Evolutionary conservation across 169 alveolate genomes (phyloP), one percentile per base, ranked within the genome.

Genomic region (Cryptosporidium sp.): DNA sequence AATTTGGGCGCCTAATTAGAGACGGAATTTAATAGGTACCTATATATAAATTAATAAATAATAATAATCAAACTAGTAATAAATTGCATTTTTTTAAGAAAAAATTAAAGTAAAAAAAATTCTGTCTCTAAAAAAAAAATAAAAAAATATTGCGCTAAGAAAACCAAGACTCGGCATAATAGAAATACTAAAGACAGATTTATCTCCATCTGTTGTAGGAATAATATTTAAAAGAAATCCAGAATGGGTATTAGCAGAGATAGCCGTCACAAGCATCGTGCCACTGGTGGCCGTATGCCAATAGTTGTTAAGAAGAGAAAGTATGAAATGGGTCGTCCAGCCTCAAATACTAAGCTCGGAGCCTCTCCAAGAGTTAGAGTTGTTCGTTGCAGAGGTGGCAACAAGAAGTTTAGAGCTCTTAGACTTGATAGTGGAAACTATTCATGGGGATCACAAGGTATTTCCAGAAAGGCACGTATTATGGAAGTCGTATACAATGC

Each of bases 271-370:
- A 99, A 99, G 94, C 97, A 98, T 94, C 97, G 99, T 93, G 94
- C 95, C 85, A 98, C 99, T 60, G 99, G 99, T 91, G 99, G 99
- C 45, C 97, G 99, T 75, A 96, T 96, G 96, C 99, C 99, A 92
- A 95, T 98, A 80, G 99, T 97, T 96, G 95, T 97, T 93, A 98
- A 99, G 97, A 99, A 99, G 96, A 94, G 99, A 91, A 98, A 98
- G 96, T 98, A 94, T 94, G 99, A 98, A 93, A 95, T 97, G 97
- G 99, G 99, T 68, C 96, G 99, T 91, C 99, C 99, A 58, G 95
- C 99, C 31, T 97, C 99, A 69, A 95, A 96, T 93, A 98, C 99
- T 86, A 98, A 98, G 93, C 94, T 99, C 86, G 99, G 99, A 53
- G 56, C 92, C 23, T 75, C 96, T 72, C 94, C 96, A 94, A 94